These are phyloP conservation scores for Avena sativa DNA, from an alignment of 176 grass and related monocot species.

Conservation along the genomic window DNA sequence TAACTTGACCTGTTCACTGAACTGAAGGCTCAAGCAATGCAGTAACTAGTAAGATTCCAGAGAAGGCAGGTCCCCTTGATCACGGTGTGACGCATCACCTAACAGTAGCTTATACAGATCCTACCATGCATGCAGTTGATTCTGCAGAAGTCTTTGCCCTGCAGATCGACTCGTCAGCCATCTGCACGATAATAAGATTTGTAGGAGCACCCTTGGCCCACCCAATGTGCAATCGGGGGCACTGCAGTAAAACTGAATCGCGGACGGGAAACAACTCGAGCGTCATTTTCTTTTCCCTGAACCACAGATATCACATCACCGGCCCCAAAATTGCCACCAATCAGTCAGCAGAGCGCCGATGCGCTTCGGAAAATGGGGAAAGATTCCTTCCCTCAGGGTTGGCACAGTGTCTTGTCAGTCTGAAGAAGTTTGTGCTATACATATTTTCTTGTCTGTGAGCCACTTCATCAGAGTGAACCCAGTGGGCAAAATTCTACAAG, in stretches of 20 bases:
- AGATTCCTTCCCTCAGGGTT: constrained; percentile 42
- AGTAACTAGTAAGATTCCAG: neutral
- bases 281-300: neutral
- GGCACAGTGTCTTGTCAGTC: constrained; percentile 17
- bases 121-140: neutral
- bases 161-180: neutral
- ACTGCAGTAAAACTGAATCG: neutral
- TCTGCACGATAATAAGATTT: neutral
- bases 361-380: constrained; percentile 31
- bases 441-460: neutral
- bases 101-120: neutral
- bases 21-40: neutral
- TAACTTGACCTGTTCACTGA: neutral
- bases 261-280: constrained; percentile 10
- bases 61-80: neutral
- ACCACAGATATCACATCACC: constrained; percentile 24
- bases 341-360: neutral
- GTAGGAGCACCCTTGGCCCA: neutral
- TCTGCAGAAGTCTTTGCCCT: neutral
- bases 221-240: neutral
- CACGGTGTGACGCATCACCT: neutral
- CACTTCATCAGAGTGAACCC: neutral
- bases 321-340: neutral
- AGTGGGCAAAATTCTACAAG: constrained; percentile 10
- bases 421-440: neutral